These are phyloP conservation scores for Aspergillus brasiliensis DNA, from an alignment of 2,329 filamentous ascomycete genomes.

Conservation along the genomic window DNA sequence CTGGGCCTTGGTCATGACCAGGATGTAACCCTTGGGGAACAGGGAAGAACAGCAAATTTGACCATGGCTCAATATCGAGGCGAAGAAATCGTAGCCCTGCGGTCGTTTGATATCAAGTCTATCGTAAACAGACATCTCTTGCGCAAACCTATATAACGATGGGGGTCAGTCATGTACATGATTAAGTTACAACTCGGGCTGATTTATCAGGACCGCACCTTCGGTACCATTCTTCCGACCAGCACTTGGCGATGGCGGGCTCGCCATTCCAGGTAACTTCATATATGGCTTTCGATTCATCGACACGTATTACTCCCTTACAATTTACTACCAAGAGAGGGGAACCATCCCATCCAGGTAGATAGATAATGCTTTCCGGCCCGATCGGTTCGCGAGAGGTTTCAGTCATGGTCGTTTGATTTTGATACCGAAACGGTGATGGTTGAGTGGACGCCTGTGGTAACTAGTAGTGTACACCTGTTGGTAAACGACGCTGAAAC, in stretches of 20 bases:
- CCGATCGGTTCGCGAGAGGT: neutral
- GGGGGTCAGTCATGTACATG: too few relatives aligned
- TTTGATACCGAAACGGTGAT: neutral
- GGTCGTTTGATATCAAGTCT: neutral
- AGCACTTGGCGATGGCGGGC: constrained; percentile 9
- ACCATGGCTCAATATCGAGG: neutral
- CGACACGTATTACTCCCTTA: neutral
- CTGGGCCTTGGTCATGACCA: neutral
- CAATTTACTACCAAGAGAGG: neutral
- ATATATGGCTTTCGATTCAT: neutral
- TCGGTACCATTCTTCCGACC: neutral
- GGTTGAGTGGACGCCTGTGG: constrained; percentile 1
- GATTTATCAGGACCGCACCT: too few relatives aligned
- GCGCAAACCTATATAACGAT: neutral
- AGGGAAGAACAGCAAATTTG: constrained; percentile 10
- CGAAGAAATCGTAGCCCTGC: constrained; percentile 9
- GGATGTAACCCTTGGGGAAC: constrained; percentile 7
- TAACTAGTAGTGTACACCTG: neutral
- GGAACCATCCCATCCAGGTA: neutral
- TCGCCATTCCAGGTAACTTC: constrained; percentile 2
- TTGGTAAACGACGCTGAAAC: too few relatives aligned
- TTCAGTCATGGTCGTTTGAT: neutral
- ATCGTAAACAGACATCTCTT: constrained; percentile 12
- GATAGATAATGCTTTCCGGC: neutral
- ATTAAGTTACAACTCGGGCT: too few relatives aligned